Conservation (phyloP, 306 rosid genomes). For the Quercus agrifolia region DNA sequence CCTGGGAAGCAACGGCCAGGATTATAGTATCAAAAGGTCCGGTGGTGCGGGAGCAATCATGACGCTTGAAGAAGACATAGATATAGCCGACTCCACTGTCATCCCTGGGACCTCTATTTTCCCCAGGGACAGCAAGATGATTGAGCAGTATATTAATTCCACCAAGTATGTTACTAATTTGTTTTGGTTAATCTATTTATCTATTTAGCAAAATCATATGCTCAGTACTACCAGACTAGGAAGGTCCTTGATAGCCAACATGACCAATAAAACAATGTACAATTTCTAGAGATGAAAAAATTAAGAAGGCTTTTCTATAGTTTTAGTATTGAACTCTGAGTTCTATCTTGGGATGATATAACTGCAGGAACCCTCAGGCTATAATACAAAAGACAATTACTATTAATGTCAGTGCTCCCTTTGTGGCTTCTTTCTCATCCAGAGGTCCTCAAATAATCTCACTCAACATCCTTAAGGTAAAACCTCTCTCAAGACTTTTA, state of each 20-base stretch:
- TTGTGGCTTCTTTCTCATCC: constrained; percentile 68
- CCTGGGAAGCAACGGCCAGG: constrained; percentile 33
- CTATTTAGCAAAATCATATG: neutral
- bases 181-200: neutral
- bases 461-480: constrained; percentile 67
- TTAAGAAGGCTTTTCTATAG: no score
- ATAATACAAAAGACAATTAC: constrained; percentile 45
- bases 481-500: neutral
- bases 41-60: constrained; percentile 66
- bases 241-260: no score
- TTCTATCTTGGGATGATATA: neutral
- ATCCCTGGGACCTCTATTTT: constrained; percentile 47
- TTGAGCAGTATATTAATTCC: constrained; percentile 64
- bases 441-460: constrained; percentile 62
- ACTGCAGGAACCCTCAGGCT: constrained; percentile 56
- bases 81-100: constrained; percentile 33
- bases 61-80: constrained; percentile 27
- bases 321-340: neutral
- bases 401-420: constrained; percentile 42
- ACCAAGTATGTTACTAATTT: constrained; percentile 44
- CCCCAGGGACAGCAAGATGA: constrained; percentile 29
- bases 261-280: no score
- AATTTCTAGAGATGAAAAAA: no score
- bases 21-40: constrained; percentile 35
- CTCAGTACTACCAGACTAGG: no score